Percentiles rank a stretch among this genome's conserved stretches.
These are phyloP conservation scores for Skeletonema marinoi DNA, from an alignment of 108 stramenopile genomes.

Conservation along the genomic window DNA sequence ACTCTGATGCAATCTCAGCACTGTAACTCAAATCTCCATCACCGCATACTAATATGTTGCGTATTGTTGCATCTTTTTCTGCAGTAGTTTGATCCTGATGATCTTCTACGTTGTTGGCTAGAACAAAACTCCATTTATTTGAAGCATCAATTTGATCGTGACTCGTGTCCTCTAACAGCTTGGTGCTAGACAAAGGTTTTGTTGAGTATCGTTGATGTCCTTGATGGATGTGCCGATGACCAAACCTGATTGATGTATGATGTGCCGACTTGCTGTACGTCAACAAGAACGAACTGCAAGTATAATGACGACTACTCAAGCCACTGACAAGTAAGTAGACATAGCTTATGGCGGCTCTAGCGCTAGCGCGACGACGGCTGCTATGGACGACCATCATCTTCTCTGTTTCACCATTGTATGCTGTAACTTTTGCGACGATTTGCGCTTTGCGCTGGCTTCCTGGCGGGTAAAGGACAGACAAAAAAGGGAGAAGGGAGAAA, in stretches of 20 bases:
- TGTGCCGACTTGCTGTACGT: neutral
- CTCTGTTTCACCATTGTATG: neutral
- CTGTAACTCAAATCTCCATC: constrained; percentile 86
- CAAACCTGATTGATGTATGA: neutral
- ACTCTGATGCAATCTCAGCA: constrained; percentile 48
- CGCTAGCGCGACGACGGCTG: neutral
- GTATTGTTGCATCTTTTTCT: constrained; percentile 3
- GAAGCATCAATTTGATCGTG: neutral
- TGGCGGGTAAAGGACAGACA: too few relatives aligned
- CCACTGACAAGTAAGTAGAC: neutral
- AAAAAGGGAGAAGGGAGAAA: too few relatives aligned
- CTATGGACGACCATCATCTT: neutral
- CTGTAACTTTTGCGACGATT: too few relatives aligned
- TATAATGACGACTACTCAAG: neutral
- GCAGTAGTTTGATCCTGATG: neutral
- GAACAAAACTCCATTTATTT: constrained; percentile 7
- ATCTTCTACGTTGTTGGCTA: neutral
- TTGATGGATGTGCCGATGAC: neutral
- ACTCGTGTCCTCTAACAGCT: neutral
- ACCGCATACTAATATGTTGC: constrained; percentile 67
- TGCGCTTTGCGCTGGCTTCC: too few relatives aligned
- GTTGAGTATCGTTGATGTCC: neutral
- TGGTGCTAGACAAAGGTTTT: neutral
- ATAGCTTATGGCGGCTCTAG: neutral
- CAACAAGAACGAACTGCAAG: neutral